Base-by-base conservation (phyloP, 495 filamentous ascomycete species). In the Penicillium bovifimosum region DNA sequence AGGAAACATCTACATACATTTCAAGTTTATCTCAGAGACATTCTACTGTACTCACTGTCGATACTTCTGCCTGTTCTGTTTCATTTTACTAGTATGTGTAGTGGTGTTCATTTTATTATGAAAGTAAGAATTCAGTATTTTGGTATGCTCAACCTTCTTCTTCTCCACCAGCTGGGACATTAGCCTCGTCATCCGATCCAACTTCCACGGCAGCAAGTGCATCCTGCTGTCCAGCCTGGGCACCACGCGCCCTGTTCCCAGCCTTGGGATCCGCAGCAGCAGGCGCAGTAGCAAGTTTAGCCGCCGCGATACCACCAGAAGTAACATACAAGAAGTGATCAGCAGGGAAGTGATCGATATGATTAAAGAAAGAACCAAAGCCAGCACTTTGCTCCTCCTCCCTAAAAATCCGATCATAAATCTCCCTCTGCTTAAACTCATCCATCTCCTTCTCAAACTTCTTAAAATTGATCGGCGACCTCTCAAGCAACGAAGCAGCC, bases 371-470 rank as follows among this genome's bases (percentile, higher is more conserved):
- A 11, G 75, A 70, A 61, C 86, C 80, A 66, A 91, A 95, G 24
- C 86, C 73, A 56, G 88, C 81, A 50, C 83, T 79, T 61, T 86
- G 78, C 66, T 91, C 86, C 69, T 97, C 93, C 57, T 93, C 84
- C 31, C 86, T 80, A 71, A 91, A 97, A 53, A 97, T 95, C 10
- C 88, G 77, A 58, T 86, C 79, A 62, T 99, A 99, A 43, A 99
- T 97, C 68, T 96, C 85, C 53, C 84, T 71, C 65, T 96, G 86
- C 74, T 96, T 96, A 67, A 99, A 99, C 53, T 84, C 85, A 46
- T 81, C 73, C 56, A 99, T 90, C 68, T 88, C 80, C 54, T 80
- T 78, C 43, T 90, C 77, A 58, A 85, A 88, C 51, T 84, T 85
- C 28, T 75, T 72, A 63, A 96, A 97, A 61, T 88, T 81, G 51